A percentile compares a stretch with the other conserved stretches of the same genome.
These are phyloP conservation scores for Mycothermus thermophilus DNA, from an alignment of 495 filamentous ascomycete genomes.

Conservation along the genomic window DNA sequence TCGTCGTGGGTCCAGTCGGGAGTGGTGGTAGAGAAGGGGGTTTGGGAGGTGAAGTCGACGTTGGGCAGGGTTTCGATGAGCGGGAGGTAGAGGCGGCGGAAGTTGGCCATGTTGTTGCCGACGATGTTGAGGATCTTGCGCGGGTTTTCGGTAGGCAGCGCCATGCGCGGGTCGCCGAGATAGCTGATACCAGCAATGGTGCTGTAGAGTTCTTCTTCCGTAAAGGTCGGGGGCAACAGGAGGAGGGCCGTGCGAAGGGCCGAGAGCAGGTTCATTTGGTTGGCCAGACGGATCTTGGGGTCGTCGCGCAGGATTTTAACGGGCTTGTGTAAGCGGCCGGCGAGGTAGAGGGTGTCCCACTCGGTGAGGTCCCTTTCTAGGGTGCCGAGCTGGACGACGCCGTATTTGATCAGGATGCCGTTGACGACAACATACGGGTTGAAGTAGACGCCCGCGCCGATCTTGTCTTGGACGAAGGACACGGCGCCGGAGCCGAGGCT, in stretches of 20 bases:
- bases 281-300: slow-evolving; percentile 75
- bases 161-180: slow-evolving; percentile 88
- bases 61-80: slow-evolving; percentile 84
- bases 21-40: slow-evolving; percentile 42
- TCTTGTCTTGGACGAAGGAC: slow-evolving; percentile 69
- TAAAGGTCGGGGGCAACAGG: slow-evolving; percentile 69
- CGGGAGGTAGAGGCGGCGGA: slow-evolving; percentile 77
- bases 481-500: slow-evolving; percentile 72
- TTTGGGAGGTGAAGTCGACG: slow-evolving; percentile 60
- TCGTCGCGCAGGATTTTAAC: slow-evolving; percentile 96
- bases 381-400: slow-evolving; percentile 82
- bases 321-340: slow-evolving; percentile 88
- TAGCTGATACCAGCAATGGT: slow-evolving; percentile 88
- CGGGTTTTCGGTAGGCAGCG: slow-evolving; percentile 74
- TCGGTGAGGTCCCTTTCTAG: slow-evolving; percentile 70
- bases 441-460: slow-evolving; percentile 92
- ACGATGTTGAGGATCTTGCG: slow-evolving; percentile 91
- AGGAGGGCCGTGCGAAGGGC: slow-evolving; percentile 81
- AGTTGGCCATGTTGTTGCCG: slow-evolving; percentile 75
- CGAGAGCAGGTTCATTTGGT: slow-evolving; percentile 88
- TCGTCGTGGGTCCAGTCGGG: slow-evolving; percentile 53
- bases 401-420: slow-evolving; percentile 93
- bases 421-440: slow-evolving; percentile 94
- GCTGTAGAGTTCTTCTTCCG: slow-evolving; percentile 73
- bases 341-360: slow-evolving; percentile 89